Base-by-base conservation (phyloP, 371 early-diverging fungal genomes). In the Fennellomyces sp. region DNA sequence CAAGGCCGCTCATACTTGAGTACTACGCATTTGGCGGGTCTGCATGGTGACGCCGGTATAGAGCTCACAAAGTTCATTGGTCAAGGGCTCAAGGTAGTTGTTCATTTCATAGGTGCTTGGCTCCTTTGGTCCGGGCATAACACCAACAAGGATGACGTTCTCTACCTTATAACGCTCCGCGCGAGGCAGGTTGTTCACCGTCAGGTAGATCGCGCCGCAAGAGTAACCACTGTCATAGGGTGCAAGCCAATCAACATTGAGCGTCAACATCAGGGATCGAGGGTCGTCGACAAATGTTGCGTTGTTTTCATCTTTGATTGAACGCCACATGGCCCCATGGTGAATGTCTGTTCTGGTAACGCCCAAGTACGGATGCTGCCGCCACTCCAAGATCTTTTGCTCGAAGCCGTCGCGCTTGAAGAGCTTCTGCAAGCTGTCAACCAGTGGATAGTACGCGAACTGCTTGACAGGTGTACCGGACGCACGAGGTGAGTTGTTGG, bases 191-290 rank as follows among this genome's bases (percentile, higher is more conserved):
- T 67, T 67, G 17, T 59, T 54, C 13, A 57, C 42, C 2, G 51
- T 42, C 0, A 67, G 21, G 21, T 59, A 62, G 2, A 62, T 62
- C 8, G 23, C 56, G 0, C 67, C 67, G 35, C 13, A 31, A 7
- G 59, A 49, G 28, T 62, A 47, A 1, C 27, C 21, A 23, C 8
- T 12, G 7, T 25, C 23, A 27, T 47, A 67, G 0, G 57, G 42
- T 29, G 56, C 31, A 27, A 67, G 62, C 59, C 63, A 62, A 27
- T 67, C 63, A 5, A 55, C 15, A 27, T 62, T 67, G 2, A 58
- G 5, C 1, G 57, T 52, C 4, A 60, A 28, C 53, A 61, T 13
- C 5, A 59, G 21, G 23, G 57, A 56, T 7, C 41, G 38, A 13
- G 27, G 21, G 8, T 23, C 30, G 25, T 56, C 57, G 7, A 41